A percentile compares a stretch with the other conserved stretches of the same genome.
These are phyloP conservation scores for Chondrus crispus DNA, from an alignment of 23 red algal species.

Conservation along the genomic window DNA sequence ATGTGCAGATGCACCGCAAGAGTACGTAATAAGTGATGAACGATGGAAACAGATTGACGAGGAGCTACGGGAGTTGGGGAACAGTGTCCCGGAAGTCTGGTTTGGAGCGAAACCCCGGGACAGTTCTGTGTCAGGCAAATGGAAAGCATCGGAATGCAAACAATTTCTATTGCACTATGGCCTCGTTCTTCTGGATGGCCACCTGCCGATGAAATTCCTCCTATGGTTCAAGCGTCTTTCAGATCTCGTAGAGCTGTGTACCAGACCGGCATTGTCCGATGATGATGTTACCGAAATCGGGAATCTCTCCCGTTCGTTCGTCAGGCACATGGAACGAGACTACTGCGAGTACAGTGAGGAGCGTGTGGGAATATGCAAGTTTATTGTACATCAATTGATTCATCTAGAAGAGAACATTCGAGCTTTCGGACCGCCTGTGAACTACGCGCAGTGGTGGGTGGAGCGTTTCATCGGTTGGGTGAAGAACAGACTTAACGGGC, in stretches of 20 bases:
- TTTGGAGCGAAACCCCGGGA: background rate
- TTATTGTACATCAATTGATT: background rate
- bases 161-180: background rate
- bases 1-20: background rate
- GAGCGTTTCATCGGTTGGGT: constrained; percentile 9
- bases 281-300: background rate
- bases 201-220: background rate
- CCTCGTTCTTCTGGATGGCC: background rate
- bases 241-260: background rate
- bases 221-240: background rate
- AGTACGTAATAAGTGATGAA: background rate
- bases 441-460: constrained; percentile 3
- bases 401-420: background rate
- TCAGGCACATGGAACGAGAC: background rate
- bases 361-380: background rate
- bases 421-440: background rate
- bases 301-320: background rate
- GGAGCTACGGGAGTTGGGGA: background rate
- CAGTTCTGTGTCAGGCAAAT: background rate
- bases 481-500: background rate
- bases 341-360: background rate
- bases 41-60: background rate
- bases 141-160: background rate
- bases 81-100: background rate
- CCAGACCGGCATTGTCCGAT: background rate